phyloP scores from a whole-genome alignment of 148 eudicot species.

The Diospyros lotus region DNA sequence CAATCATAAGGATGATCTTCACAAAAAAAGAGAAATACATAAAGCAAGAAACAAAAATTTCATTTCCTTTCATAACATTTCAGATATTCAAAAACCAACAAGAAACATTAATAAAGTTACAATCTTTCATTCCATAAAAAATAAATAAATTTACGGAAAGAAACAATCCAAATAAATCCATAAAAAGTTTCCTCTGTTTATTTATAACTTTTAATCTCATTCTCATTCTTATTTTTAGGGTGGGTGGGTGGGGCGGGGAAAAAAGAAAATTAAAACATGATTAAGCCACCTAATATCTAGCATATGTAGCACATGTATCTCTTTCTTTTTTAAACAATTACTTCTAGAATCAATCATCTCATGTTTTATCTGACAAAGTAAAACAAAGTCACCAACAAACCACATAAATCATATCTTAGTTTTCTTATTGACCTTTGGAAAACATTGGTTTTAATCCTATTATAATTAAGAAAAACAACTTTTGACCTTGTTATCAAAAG shows the following conservation, averaged over 20 bases:
- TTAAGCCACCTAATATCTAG: not conserved
- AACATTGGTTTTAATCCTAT: not conserved
- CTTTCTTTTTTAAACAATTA: not conserved
- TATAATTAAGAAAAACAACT: not conserved
- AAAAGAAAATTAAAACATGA: not conserved
- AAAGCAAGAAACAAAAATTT: conserved; percentile 6
- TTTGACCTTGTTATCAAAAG: not conserved
- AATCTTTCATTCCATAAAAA: too few relatives aligned
- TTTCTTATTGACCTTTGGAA: not conserved
- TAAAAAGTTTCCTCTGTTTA: too few relatives aligned
- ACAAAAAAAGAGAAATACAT: not conserved
- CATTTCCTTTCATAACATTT: not conserved
- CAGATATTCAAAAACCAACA: not conserved
- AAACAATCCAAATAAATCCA: not conserved
- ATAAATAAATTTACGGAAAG: too few relatives aligned
- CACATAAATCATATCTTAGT: not conserved
- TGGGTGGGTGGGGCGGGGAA: too few relatives aligned
- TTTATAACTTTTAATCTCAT: too few relatives aligned
- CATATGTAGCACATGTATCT: not conserved
- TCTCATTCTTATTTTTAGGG: too few relatives aligned
- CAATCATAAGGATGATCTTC: conserved; percentile 7
- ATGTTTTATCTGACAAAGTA: not conserved
- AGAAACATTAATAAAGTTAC: not conserved
- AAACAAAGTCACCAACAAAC: not conserved
- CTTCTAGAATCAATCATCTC: not conserved